Percentiles rank a stretch among this genome's conserved stretches.
Evolutionary conservation across 2,329 filamentous ascomycete genomes (phyloP).

Genomic region (Phialocephala subalpina): DNA sequence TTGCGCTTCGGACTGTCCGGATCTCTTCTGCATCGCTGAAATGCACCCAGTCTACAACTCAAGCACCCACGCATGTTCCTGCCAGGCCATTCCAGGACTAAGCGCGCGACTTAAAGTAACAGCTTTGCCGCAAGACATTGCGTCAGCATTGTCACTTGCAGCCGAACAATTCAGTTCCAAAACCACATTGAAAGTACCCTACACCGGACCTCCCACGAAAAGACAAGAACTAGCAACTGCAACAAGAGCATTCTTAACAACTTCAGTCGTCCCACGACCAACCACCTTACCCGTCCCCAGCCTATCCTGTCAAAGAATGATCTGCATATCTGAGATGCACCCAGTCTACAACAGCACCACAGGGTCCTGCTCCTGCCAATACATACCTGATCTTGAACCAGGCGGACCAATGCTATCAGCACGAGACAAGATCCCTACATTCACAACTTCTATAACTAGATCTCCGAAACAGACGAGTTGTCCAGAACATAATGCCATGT

Average conservation of each 20-base stretch:
- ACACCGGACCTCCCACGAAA: neutral
- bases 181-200: neutral
- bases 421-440: neutral
- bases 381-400: slow-evolving; percentile 24
- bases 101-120: too few relatives aligned
- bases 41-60: too few relatives aligned
- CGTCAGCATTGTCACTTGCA: neutral
- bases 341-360: slow-evolving; percentile 19
- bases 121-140: too few relatives aligned
- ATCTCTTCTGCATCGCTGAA: too few relatives aligned
- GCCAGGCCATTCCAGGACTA: too few relatives aligned
- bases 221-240: neutral
- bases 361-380: slow-evolving; percentile 14
- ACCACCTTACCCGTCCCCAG: neutral
- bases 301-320: slow-evolving; percentile 7
- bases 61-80: too few relatives aligned
- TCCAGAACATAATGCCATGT: neutral
- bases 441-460: neutral
- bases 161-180: neutral
- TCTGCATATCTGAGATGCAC: slow-evolving; percentile 23
- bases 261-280: neutral
- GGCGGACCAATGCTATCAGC: neutral
- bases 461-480: neutral
- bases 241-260: slow-evolving; percentile 2
- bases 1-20: slow-evolving; percentile 33